Base-by-base conservation (phyloP, 257 asterid species). In the Penstemon newberryi region DNA sequence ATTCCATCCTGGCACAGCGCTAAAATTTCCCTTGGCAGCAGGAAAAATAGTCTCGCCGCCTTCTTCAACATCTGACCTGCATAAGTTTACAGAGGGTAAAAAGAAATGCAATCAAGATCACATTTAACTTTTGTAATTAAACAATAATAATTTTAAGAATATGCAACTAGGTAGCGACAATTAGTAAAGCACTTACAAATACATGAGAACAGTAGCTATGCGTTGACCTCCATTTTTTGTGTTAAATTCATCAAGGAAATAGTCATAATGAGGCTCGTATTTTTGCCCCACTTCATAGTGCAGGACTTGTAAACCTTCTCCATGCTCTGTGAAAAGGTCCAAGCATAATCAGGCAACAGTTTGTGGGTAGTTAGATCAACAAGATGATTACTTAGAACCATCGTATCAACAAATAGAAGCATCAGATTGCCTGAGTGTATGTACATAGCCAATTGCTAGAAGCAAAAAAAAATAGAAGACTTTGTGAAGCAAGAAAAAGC, bases 21-120 rank as follows among this genome's bases (percentile, higher is more conserved):
- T 89, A 45, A 80, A 89, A 78, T 86, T 89, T 37, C 96, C 96
- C 63, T 40, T 79, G 38, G 96, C 87, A 18, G 87, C 79, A 60
- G 98, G 98, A 38, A 92, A 92, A 74, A 92, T 80, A 36, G 98
- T 92, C 81, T 92, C 96, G 19, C 98, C 98, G 13, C 96, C 98
- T 87, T 92, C 96, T 87, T 92, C 98, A 65, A 92, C 96, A 75
- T 87, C 96, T 71, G 96, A 92, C 81, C 98, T 89, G 88, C 81
- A 76, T 60, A 38, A 65, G 33, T 9, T 73, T 66, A 53, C 40
- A 56, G 6, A 65, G 53, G 43, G 25, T n/a, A 42, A 6, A 58
- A 65, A 57, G 3, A 18, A 59, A 66, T n/a, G 43, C 10, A 63
- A 36, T 45, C 39, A 59, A 65, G 10, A 19, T 11, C 36, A 33